A percentile compares a stretch with the other conserved stretches of the same genome.
These are phyloP conservation scores for Exophiala sideris DNA, from an alignment of 2,329 filamentous ascomycete genomes.

Conservation along the genomic window DNA sequence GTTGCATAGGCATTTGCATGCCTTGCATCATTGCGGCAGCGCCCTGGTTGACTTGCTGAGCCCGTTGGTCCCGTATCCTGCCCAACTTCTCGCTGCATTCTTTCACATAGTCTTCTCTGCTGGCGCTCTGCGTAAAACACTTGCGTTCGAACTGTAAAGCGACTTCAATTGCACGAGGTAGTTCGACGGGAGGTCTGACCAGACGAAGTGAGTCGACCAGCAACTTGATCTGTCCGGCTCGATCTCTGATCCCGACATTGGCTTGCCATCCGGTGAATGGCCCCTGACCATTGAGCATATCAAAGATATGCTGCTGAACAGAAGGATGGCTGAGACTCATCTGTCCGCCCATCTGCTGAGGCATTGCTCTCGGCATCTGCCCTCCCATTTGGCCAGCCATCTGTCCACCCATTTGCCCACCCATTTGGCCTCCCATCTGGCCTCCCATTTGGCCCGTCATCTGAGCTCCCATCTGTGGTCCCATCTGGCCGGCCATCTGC, in stretches of 20 bases:
- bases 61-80: conserved; percentile 44
- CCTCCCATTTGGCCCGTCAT: conserved; percentile 34
- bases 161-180: conserved; percentile 38
- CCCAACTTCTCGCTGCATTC: conserved; percentile 44
- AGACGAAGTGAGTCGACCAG: conserved; percentile 48
- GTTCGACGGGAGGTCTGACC: conserved; percentile 41
- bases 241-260: conserved; percentile 38
- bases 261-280: conserved; percentile 45
- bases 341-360: conserved; percentile 19
- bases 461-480: conserved; percentile 28
- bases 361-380: conserved; percentile 16
- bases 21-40: conserved; percentile 33
- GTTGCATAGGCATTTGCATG: conserved; percentile 34
- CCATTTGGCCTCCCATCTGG: conserved; percentile 16
- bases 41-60: conserved; percentile 35
- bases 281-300: conserved; percentile 40
- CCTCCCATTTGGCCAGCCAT: conserved; percentile 1
- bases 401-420: conserved; percentile 12
- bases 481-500: conserved; percentile 20
- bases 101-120: conserved; percentile 42
- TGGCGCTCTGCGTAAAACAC: conserved; percentile 38
- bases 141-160: conserved; percentile 46
- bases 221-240: conserved; percentile 42
- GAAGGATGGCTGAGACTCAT: conserved; percentile 21
- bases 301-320: conserved; percentile 36